Base-by-base conservation (phyloP, 2,329 filamentous ascomycete species). In the Alternaria sp. region DNA sequence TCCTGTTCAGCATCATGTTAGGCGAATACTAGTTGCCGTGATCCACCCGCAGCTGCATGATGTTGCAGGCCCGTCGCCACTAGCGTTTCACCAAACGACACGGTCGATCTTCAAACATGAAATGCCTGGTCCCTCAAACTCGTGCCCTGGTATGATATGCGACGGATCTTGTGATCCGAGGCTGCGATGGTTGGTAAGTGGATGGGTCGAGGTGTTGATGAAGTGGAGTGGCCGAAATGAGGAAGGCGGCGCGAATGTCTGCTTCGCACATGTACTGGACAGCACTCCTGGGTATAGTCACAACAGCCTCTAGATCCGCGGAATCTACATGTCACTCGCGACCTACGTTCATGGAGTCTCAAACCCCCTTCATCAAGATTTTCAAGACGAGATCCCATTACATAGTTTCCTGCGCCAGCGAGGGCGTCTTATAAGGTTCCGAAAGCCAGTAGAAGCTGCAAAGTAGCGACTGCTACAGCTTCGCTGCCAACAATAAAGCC, bases 21-120 rank as follows among this genome's bases (percentile, higher is more conserved):
- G 55, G 28, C 45, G 28, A 50, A 11, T 26, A 40, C 26, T 23
- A 19, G 44, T 58, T 57, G 57, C 46, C 58, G 62, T 26, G 55
- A 28, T 52, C 56, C 45, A 28, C 56, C 46, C 45, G 30, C 19
- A 17, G 19, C 15, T 49, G 12, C 40, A 36, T 36, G 26, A 57
- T 66, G 68, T 69, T 62, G 68, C 66, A 70, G 55, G 28, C 59
- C 50, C 58, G 68, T 68, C 65, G 62, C 68, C 54, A 36, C 67
- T 67, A 71, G 69, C 54, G 70, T 72, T 72, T 72, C 70, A 72
- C 65, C 59, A 69, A 69, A 68, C 67, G 60, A 64, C 58, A 60
- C 51, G 49, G 56, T 40, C 62, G 62, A 69, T 69, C 65, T 67
- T 60, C 67, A 72, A 72, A 72, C 69, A 68, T 55, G 10, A 40